Base-by-base conservation (phyloP, 108 stramenopile genomes). In the Pelagomonas calceolata region DNA sequence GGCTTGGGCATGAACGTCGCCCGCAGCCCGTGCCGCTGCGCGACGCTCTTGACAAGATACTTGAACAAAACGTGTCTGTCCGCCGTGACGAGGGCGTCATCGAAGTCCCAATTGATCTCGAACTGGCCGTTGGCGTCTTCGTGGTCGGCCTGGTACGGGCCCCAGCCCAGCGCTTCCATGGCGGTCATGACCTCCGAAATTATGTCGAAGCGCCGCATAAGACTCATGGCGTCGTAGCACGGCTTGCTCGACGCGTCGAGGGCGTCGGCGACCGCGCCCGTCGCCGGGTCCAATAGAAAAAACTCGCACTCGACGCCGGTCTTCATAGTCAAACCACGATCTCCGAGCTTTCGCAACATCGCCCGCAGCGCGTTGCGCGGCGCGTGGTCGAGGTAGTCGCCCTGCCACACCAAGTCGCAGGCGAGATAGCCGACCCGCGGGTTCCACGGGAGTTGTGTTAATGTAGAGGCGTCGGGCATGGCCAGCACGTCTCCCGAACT, bases 121-220 rank as follows among this genome's bases (percentile, higher is more conserved):
- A 65, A 65, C 31, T 65, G 65, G 65, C 65, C 65, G 65, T 65
- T 65, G 32, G 65, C 65, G 65, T 65, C 65, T 16, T 65, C 65
- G 31, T 65, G 65, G 33, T 65, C 65, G 32, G 65, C 65, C 65
- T 65, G 65, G 33, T 65, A 65, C 18, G 65, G 65, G 31, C 65
- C 65, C 65, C 65, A 65, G 31, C 65, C 65, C 31, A 65, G 65
- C 15, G 31, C 32, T 32, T 65, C 65, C 65, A 65, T 65, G 31
- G 4, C 4, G 14, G 9, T 16, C 32, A 7, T 21, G 15, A 65
- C 4, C 65, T 65, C 31, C 0, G 15, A 12, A 32, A 65, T 65
- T 31, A 32, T 16, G 65, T 65, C 65, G 65, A 12, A 33, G 65
- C 65, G 65, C 32, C 65, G 65, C 65, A 65, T 65, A 4, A 65